Evolutionary conservation across 139 green algal species (phyloP).

Genomic region (Micractinium sp.): DNA sequence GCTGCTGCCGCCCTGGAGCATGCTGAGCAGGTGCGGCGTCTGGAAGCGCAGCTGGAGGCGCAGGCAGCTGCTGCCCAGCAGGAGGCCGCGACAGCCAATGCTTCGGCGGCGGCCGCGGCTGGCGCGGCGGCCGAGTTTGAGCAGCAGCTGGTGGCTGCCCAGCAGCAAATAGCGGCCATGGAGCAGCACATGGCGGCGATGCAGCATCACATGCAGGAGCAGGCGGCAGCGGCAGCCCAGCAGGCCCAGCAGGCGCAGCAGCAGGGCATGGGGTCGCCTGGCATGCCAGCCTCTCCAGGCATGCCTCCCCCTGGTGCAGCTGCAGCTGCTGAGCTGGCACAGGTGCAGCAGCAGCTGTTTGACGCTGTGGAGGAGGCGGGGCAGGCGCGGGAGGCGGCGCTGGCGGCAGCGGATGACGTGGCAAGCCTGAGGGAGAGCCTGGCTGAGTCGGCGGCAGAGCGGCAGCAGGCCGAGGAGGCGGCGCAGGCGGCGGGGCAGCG

Average conservation of each 20-base stretch:
- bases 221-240: slow-evolving; percentile 25
- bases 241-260: neutral
- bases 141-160: neutral
- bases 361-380: neutral
- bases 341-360: slow-evolving; percentile 1
- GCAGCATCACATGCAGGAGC: slow-evolving; percentile 20
- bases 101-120: neutral
- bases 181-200: neutral
- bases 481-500: slow-evolving; percentile 7
- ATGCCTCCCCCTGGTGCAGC: neutral
- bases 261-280: too few species aligned
- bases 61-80: neutral
- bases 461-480: neutral
- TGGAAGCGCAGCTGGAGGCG: slow-evolving; percentile 14
- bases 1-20: neutral
- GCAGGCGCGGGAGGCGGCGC: neutral
- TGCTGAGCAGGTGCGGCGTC: neutral
- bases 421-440: slow-evolving; percentile 18
- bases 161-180: neutral
- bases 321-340: neutral
- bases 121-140: neutral
- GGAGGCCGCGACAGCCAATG: neutral
- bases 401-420: neutral
- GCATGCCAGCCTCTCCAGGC: neutral
- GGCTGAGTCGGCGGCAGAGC: neutral